Evolutionary conservation across 805 yeast genomes (phyloP).

Genomic region (Sugiyamaella smithiae): DNA sequence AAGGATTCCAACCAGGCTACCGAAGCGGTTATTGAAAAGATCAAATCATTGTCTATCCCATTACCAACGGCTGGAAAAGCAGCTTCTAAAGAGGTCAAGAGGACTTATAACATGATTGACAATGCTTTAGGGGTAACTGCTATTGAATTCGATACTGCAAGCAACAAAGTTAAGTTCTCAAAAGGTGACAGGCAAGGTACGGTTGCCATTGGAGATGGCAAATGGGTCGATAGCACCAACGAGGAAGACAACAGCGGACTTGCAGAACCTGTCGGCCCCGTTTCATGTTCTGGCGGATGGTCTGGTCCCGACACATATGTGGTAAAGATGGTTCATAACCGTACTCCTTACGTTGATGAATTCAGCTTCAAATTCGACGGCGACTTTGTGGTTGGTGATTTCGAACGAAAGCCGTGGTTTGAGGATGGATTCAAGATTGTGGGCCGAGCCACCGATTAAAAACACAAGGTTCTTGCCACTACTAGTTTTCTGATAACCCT

Average conservation of each 20-base stretch:
- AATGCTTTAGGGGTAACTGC: slow-evolving; percentile 4
- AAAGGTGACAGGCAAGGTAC: not conserved
- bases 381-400: slow-evolving; percentile 1
- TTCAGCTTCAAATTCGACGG: slow-evolving; percentile 1
- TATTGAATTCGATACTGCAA: not conserved
- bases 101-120: not conserved
- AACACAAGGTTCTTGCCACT: no score
- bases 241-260: not conserved
- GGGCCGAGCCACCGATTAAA: not conserved
- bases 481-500: no score
- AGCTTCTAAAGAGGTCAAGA: not conserved
- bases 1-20: not conserved
- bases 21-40: not conserved
- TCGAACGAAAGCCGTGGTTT: slow-evolving; percentile 3
- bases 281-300: slow-evolving; percentile 11
- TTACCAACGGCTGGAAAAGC: not conserved
- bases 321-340: slow-evolving; percentile 1
- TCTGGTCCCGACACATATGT: not conserved
- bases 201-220: slow-evolving; percentile 1
- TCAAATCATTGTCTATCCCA: not conserved
- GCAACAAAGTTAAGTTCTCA: not conserved
- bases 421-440: not conserved
- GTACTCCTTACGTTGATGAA: slow-evolving; percentile 1
- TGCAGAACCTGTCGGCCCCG: slow-evolving; percentile 1
- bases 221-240: not conserved